Base-by-base conservation (phyloP, 371 early-diverging fungal genomes). In the Syncephalastrum contaminatum region DNA sequence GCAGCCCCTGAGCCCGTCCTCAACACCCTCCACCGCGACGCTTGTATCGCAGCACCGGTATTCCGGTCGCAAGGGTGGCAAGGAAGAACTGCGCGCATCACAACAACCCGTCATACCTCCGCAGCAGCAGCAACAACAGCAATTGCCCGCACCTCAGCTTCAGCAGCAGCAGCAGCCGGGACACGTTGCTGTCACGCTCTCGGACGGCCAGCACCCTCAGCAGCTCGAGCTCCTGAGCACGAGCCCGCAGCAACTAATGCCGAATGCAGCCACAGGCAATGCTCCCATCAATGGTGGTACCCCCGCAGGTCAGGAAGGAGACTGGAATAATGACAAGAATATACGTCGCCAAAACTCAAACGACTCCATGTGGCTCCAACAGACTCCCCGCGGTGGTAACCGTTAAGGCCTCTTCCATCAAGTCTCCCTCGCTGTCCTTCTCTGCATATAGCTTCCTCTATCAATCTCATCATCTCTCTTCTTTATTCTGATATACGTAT, bases 331-430 rank as follows among this genome's bases (percentile, higher is more conserved):
- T 27, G 50, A 57, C 15, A 42, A 36, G 39, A 55, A 51, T 43
- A 40, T 53, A 16, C 41, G 43, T 45, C 59, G 59, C 10, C 53
- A 58, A 59, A 63, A 54, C 41, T 58, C 64, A 19, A 49, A 63
- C 39, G 64, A 63, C 45, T 54, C 59, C 12, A 63, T 59, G 59
- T 63, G 64, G 64, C 48, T 63, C 12, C 64, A 63, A 22, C 64
- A 63, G 47, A 48, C 59, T 43, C 64, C 59, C 21, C 51, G 52
- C 43, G 52, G 58, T 42, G 46, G 52, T 25, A 51, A 58, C 30
- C 58, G 52, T 13, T 58, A 52, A 58, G 16, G 13, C 45, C 19
- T 44, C 16, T 44, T 1, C 15, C 14, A 44, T 5, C 36, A 30
- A 10, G 36, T 12, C 10, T 30, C 36, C 25, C 10, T 8, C 2